Evolutionary conservation across 805 yeast genomes (phyloP), one percentile per base, ranked within the genome.

Genomic region (Nematodospora valgi): DNA sequence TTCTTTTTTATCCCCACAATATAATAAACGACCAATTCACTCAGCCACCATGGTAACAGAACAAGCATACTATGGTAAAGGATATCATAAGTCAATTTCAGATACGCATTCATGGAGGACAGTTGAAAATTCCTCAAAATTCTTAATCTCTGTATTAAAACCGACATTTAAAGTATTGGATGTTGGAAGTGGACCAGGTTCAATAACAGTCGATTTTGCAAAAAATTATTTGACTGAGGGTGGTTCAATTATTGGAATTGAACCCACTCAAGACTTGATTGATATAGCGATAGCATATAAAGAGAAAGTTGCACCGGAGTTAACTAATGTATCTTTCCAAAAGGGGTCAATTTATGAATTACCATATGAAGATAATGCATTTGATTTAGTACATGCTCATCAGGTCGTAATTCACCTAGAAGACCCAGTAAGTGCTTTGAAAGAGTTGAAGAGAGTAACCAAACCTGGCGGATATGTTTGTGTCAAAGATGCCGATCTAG

Each of bases 161-260:
- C 45, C 52, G 4, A 44, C 45, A 11, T 44, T 46, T 25, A 39
- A 43, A 23, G 43, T 66, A 6, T 53, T 67, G 10, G 73, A 67
- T 40, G 67, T 65, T 14, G 72, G 72, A 7, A 57, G 64, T 43
- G 73, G 73, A 0, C 71, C 71, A 3, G 72, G 70, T 0, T 49
- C 68, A 4, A 65, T 67, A 23, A 60, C 68, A 4, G 27, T 43
- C 5, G 69, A 57, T 35, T 39, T 66, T 15, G 62, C 61, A 12
- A 27, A 28, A 23, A 44, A 48, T 23, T 58, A 58, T 32, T 55
- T 57, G 3, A 41, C 46, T 5, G 31, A 40, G 20, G 65, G 60
- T 14, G n/a, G n/a, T n/a, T 41, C 37, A 19, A 52, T 60, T 5
- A 45, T 55, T 33, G 71, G 67, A 1, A 39, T 59, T 4, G 68